Base-by-base conservation (phyloP, 1,139 yeast species). In the Suhomyces coccinellae region DNA sequence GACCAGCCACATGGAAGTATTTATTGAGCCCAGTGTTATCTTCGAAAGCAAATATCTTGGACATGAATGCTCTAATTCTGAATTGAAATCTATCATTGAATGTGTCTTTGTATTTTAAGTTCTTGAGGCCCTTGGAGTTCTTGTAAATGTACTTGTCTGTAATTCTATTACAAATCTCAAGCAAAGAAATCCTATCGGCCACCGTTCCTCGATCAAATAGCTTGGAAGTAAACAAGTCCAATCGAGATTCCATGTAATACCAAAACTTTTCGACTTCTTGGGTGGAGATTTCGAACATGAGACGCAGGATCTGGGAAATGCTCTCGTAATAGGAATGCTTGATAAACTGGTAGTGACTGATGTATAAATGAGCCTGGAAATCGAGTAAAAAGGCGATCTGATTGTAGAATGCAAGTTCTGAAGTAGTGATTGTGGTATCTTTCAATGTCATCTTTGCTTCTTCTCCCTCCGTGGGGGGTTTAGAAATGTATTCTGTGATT, bases 21-120 rank as follows among this genome's bases (percentile, higher is more conserved):
- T 71, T 72, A 52, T 74, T 74, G 45, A 73, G 61, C 3, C 79
- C 79, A 1, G 79, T 74, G 49, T 71, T 73, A 49, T 74, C 79
- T 43, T 73, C 78, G 46, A 73, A 61, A 11, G 63, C 59, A 41
- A 74, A 61, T 12, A 72, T 48, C 33, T 59, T 62, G 12, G 74
- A 59, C 31, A 72, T 56, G 47, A 73, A 71, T 2, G 55, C 46
- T 29, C 76, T 58, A 3, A 73, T 71, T 33, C 77, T 56, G 35
- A 61, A 63, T 41, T 72, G 75, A 38, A 74, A 57, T 9, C 38
- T 39, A 47, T 73, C 79, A 46, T 70, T 72, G 52, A 68, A 71
- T 0, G 71, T 59, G 52, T 74, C 79, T 45, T 71, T 71, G 35
- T 58, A 53, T 43, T 63, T 63, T 1, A 74, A 58, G 45, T 70